Conservation (phyloP, 208 protist genomes). For the Lotmaria passim region DNA sequence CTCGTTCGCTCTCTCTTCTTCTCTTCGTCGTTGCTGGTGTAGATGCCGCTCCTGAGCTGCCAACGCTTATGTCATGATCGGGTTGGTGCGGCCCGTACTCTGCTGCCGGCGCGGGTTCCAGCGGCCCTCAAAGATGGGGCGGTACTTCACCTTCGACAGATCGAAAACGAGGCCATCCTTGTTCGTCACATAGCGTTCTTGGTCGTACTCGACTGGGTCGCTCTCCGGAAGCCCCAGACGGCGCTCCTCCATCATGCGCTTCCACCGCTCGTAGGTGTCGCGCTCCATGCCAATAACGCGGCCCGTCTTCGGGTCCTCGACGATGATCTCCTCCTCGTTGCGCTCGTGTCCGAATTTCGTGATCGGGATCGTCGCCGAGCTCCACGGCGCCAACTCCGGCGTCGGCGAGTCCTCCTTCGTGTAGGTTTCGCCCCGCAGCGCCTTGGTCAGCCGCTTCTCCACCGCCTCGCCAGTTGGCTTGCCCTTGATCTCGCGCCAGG, state of each 20-base stretch:
- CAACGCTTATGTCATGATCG: constrained; percentile 72
- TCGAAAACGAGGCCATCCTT: constrained; percentile 89
- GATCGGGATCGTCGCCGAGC: constrained; percentile 84
- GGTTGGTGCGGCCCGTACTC: constrained; percentile 86
- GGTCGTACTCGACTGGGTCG: constrained; percentile 89
- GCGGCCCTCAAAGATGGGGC: constrained; percentile 83
- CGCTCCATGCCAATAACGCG: constrained; percentile 89
- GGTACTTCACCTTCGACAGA: constrained; percentile 88
- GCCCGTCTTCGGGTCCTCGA: constrained; percentile 88
- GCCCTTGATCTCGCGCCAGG: constrained; percentile 79
- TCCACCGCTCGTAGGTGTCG: constrained; percentile 84
- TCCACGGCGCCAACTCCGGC: constrained; percentile 79
- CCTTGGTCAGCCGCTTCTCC: constrained; percentile 56
- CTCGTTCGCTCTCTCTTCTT: not conserved
- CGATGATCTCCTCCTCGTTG: constrained; percentile 86
- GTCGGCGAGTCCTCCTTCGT: constrained; percentile 56
- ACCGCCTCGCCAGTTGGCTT: constrained; percentile 58
- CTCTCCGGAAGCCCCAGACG: constrained; percentile 62
- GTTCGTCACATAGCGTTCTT: constrained; percentile 90
- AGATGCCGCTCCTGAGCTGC: too few species aligned
- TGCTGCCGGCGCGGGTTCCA: constrained; percentile 84
- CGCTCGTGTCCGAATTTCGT: constrained; percentile 87
- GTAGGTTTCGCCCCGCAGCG: constrained; percentile 24
- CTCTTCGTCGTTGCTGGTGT: too few species aligned
- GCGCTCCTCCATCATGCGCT: constrained; percentile 86